Percentiles rank a stretch among this genome's conserved stretches.
These are phyloP conservation scores for Incumbomyces lentus DNA, from an alignment of 2,329 filamentous ascomycete species.

Conservation along the genomic window DNA sequence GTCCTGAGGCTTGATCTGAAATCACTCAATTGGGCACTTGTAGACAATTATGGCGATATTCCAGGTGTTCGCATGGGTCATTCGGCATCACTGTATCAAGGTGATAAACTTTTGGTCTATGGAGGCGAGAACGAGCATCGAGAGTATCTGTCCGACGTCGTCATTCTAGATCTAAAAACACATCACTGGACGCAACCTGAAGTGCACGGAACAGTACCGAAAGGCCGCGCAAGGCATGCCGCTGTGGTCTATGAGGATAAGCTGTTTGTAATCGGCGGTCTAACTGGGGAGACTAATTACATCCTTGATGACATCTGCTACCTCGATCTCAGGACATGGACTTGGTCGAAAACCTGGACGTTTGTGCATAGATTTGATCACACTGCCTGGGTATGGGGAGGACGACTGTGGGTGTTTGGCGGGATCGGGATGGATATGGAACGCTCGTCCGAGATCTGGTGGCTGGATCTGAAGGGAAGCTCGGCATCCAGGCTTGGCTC, in stretches of 20 bases:
- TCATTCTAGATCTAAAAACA: constrained; percentile 88
- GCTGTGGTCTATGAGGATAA: constrained; percentile 94
- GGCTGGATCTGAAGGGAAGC: constrained; percentile 86
- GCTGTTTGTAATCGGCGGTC: constrained; percentile 89
- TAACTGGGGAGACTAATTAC: constrained; percentile 82
- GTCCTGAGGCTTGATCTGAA: constrained; percentile 79
- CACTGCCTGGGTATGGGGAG: constrained; percentile 84
- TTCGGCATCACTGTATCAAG: constrained; percentile 86
- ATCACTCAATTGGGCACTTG: constrained; percentile 84
- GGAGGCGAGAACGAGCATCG: constrained; percentile 97
- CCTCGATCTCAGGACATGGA: constrained; percentile 91
- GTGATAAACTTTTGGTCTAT: constrained; percentile 91
- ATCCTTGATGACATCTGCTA: constrained; percentile 96
- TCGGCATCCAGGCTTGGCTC: constrained; percentile 62
- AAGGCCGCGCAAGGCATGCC: constrained; percentile 84
- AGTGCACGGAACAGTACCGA: constrained; percentile 71
- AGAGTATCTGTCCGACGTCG: constrained; percentile 88
- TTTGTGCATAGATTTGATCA: constrained; percentile 95
- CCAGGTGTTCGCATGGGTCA: constrained; percentile 51
- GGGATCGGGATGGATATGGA: constrained; percentile 95
- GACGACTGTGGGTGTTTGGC: constrained; percentile 92
- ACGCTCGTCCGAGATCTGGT: constrained; percentile 91
- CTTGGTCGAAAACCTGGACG: constrained; percentile 91
- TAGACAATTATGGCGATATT: constrained; percentile 72
- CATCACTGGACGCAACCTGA: constrained; percentile 92